These are phyloP conservation scores for Aspergillus sojae DNA, from an alignment of 2,329 filamentous ascomycete species.

Conservation along the genomic window DNA sequence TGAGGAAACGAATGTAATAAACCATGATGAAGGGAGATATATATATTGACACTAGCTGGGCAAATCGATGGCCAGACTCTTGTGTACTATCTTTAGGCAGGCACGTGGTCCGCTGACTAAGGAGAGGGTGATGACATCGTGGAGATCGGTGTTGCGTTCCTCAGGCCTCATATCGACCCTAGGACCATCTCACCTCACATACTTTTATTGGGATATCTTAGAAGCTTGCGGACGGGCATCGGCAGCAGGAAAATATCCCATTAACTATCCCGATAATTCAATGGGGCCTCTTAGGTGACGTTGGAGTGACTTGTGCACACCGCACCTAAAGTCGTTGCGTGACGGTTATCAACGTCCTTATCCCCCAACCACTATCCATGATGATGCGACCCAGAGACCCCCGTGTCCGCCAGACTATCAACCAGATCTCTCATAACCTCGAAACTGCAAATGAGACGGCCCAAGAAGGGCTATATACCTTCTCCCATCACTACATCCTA, in stretches of 20 bases:
- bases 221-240: neutral
- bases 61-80: neutral
- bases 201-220: neutral
- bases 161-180: neutral
- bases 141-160: neutral
- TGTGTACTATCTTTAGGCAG: neutral
- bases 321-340: constrained; percentile 17
- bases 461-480: constrained; percentile 87
- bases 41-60: neutral
- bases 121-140: neutral
- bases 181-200: too few species aligned
- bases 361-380: constrained; percentile 19
- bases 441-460: constrained; percentile 88
- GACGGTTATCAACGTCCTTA: constrained; percentile 37
- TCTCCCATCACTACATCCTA: constrained; percentile 80
- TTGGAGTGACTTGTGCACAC: constrained; percentile 16
- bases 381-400: constrained; percentile 73
- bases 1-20: constrained; percentile 70
- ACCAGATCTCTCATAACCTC: constrained; percentile 87
- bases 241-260: neutral
- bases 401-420: constrained; percentile 88
- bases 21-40: constrained; percentile 44
- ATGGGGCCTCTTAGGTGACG: constrained; percentile 20
- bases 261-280: neutral
- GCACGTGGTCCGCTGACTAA: constrained; percentile 4